Base-by-base conservation (phyloP, 1,139 yeast species). In the Scheffersomyces stambukii region DNA sequence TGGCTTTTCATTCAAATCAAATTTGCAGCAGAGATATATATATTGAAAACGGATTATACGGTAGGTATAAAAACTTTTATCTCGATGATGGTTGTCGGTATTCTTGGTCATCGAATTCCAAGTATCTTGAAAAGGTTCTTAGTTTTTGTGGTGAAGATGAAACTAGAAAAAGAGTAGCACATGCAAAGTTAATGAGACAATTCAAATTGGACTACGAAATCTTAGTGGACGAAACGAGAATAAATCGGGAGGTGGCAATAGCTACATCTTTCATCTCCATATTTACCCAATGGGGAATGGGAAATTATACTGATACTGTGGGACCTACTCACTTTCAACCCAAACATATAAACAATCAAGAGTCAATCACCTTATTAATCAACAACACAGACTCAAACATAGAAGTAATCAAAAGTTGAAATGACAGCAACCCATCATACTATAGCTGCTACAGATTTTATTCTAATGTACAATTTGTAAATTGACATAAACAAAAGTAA, bases 201-300 rank as follows among this genome's bases (percentile, higher is more conserved):
- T 70, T 74, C 56, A 64, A 70, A 39, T 66, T 75, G 42, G 82
- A 77, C 47, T 77, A 69, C 50, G 82, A 77, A 50, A 44, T 77
- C 32, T 52, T 72, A 25, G 52, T 77, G 13, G 81, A 77, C 47
- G 69, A 63, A 28, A 35, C 48, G 5, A 54, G 57, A 36, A 54
- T 75, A 25, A 77, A 72, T 41, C 48, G 57, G 7, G 74, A 72
- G 32, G 55, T 69, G 24, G 81, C 71, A 1, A 46, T 77, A 30
- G 70, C 77, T 9, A 75, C 82, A 6, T 79, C 70, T 1, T 77
- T 76, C 41, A 53, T 75, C 33, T 63, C 80, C 11, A 76, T 77
- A 77, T 57, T 73, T 50, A 73, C 81, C 8, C 78, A 75, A 48
- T 77, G 83, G 84, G 77, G 78, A 11, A 49, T 60, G 31, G 78